A percentile compares a stretch with the other conserved stretches of the same genome.
These are phyloP conservation scores for Capsicum chinense DNA, from an alignment of 257 asterid genomes.

Conservation along the genomic window DNA sequence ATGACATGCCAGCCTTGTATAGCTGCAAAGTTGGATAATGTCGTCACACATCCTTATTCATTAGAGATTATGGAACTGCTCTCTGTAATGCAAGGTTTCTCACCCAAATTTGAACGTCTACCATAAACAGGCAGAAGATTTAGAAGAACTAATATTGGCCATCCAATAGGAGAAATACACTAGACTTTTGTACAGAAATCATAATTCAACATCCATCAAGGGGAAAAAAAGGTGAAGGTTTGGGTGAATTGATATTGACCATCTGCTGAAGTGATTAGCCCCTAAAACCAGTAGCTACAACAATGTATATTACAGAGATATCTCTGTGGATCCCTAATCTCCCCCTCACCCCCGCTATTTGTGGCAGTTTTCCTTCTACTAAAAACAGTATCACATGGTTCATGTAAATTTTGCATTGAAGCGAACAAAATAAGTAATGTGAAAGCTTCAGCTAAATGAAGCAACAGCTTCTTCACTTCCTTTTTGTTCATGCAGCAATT, in stretches of 20 bases:
- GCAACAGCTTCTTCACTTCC: background rate
- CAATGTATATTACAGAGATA: background rate
- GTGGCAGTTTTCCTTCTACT: background rate
- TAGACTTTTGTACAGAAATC: background rate
- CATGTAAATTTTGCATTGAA: background rate
- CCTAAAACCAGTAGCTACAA: slow-evolving; percentile 18
- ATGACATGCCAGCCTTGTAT: background rate
- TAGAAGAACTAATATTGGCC: slow-evolving; percentile 8
- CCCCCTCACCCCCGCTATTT: background rate
- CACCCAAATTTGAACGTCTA: slow-evolving; percentile 2
- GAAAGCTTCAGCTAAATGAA: slow-evolving; percentile 3
- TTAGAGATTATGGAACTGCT: background rate
- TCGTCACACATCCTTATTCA: background rate
- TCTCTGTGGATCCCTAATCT: background rate
- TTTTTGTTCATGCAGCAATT: background rate
- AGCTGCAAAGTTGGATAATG: slow-evolving; percentile 16
- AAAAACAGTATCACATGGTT: background rate
- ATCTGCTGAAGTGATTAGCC: background rate
- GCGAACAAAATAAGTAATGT: background rate
- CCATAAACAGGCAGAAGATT: slow-evolving; percentile 4
- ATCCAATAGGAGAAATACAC: slow-evolving; percentile 16
- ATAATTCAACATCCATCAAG: background rate
- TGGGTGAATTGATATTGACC: background rate
- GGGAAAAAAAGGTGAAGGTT: background rate
- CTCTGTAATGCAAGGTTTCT: background rate